These are phyloP conservation scores for Dactylonectria estremocensis DNA, from an alignment of 2,329 filamentous ascomycete species.

Conservation along the genomic window DNA sequence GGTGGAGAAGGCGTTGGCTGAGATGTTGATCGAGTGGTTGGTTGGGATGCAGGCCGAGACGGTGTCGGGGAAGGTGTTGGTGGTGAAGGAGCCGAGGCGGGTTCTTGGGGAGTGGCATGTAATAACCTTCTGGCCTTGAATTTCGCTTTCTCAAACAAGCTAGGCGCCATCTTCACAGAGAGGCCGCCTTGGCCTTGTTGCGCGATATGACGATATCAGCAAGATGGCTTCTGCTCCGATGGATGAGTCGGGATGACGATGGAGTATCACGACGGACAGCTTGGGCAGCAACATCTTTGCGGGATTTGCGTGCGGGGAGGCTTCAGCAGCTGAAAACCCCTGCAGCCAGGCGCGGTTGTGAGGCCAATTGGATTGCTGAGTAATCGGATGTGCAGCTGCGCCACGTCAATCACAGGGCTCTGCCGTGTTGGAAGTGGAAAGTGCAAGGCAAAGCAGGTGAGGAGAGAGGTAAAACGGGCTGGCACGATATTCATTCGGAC, in stretches of 20 bases:
- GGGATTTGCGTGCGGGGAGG: background rate
- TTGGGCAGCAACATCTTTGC: too few relatives aligned
- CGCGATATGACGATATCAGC: too few relatives aligned
- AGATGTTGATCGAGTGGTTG: background rate
- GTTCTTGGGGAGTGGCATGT: background rate
- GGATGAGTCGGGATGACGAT: too few relatives aligned
- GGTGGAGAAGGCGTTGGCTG: conserved; percentile 6
- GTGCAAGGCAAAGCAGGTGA: background rate
- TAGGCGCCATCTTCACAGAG: too few relatives aligned
- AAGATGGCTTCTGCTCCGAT: too few relatives aligned
- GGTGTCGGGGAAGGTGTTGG: background rate
- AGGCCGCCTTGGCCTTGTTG: too few relatives aligned
- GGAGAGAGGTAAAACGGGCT: background rate
- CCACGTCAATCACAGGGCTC: background rate
- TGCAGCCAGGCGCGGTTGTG: background rate
- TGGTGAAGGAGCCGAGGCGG: background rate
- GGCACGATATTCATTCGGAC: background rate
- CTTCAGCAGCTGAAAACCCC: background rate
- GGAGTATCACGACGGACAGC: too few relatives aligned
- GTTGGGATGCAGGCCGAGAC: conserved; percentile 1
- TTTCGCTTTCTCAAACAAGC: too few relatives aligned
- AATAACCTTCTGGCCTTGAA: too few relatives aligned
- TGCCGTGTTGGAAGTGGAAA: background rate
- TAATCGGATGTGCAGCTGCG: background rate
- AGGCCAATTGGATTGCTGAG: background rate